A percentile compares a stretch with the other conserved stretches of the same genome.
phyloP scores from a whole-genome alignment of 306 rosid species.

The Cucurbita argyrosperma region DNA sequence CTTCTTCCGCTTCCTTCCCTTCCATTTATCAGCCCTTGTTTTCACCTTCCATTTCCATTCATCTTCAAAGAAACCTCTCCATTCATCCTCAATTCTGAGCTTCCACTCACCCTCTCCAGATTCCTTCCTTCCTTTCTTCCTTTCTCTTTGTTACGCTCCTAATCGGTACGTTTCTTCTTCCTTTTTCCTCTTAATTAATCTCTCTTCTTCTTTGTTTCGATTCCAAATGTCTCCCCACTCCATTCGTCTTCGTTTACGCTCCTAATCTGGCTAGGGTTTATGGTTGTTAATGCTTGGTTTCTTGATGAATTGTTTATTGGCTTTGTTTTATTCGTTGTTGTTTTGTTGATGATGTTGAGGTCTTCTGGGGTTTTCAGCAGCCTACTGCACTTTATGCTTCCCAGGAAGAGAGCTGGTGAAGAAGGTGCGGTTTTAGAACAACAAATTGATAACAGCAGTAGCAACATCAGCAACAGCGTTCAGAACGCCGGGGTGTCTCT shows the following conservation, averaged over 20 bases:
- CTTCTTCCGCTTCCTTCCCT: background rate
- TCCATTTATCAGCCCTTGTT: background rate
- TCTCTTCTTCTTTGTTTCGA: background rate
- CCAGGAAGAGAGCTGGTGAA: slow-evolving; percentile 71
- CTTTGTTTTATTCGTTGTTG: slow-evolving; percentile 12
- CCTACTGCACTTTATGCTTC: slow-evolving; percentile 88
- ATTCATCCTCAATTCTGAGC: background rate
- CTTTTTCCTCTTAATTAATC: background rate
- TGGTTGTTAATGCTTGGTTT: background rate
- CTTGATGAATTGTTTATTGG: slow-evolving; percentile 8
- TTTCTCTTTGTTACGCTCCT: background rate
- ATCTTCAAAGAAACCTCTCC: background rate
- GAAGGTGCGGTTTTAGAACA: slow-evolving; percentile 49
- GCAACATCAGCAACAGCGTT: slow-evolving; percentile 7
- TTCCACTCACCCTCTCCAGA: background rate
- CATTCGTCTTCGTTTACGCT: background rate
- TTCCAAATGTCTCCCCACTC: background rate
- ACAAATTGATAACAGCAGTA: slow-evolving; percentile 19
- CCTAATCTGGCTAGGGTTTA: slow-evolving; percentile 21
- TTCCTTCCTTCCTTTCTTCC: slow-evolving; percentile 8
- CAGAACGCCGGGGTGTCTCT: slow-evolving; percentile 16
- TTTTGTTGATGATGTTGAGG: slow-evolving; percentile 18
- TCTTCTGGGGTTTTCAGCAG: slow-evolving; percentile 39
- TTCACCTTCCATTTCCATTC: background rate
- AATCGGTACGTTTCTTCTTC: slow-evolving; percentile 13